Conservation (phyloP, 1,139 yeast genomes). For the Saccharomyces hybrid region DNA sequence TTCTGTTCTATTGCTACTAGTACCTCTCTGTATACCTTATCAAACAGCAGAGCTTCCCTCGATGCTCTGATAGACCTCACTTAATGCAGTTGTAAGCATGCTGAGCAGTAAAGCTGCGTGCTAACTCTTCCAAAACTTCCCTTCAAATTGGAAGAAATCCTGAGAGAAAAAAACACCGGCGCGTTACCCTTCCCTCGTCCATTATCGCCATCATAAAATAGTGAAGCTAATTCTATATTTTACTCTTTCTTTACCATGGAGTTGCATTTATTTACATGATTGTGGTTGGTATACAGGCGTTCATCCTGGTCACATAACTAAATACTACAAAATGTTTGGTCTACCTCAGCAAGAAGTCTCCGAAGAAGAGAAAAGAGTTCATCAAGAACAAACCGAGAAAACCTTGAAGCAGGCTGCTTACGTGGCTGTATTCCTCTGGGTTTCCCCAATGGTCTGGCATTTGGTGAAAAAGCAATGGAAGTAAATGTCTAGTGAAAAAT, state of each 20-base stretch:
- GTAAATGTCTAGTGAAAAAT: conserved; percentile 7
- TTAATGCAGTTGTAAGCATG: no score
- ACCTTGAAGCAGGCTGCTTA: conserved; percentile 62
- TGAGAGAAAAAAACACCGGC: background rate
- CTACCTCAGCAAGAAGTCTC: conserved; percentile 63
- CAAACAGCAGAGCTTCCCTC: no score
- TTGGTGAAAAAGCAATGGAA: conserved; percentile 52
- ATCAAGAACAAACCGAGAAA: conserved; percentile 59
- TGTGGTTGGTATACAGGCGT: background rate
- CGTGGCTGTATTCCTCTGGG: conserved; percentile 75
- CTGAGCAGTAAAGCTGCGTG: background rate
- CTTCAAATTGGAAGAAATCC: background rate
- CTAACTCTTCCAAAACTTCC: conserved; percentile 5
- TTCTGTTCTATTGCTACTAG: no score
- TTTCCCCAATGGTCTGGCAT: conserved; percentile 58
- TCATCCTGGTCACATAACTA: conserved; percentile 12
- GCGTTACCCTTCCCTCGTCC: background rate
- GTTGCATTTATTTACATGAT: no score
- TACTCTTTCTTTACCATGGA: background rate
- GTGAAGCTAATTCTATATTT: background rate
- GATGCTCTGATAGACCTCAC: no score
- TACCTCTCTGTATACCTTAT: no score
- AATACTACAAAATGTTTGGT: conserved; percentile 53
- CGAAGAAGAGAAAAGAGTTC: conserved; percentile 72
- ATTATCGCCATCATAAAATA: background rate